A percentile compares a stretch with the other conserved stretches of the same genome.
These are phyloP conservation scores for Aspergillus piperis DNA, from an alignment of 2,329 filamentous ascomycete genomes.

Conservation along the genomic window DNA sequence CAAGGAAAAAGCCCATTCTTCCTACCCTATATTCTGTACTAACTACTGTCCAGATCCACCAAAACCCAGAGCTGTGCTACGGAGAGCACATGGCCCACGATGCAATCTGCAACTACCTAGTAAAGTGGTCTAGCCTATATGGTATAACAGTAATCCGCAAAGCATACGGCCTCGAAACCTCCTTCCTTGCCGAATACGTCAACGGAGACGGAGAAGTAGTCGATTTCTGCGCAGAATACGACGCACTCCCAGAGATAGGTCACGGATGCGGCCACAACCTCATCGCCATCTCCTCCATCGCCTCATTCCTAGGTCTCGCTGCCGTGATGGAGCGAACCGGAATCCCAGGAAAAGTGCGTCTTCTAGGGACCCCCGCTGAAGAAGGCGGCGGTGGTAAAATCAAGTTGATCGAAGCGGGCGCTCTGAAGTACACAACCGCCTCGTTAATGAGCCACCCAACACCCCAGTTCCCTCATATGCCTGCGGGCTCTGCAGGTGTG, in stretches of 20 bases:
- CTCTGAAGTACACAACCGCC: conserved; percentile 32
- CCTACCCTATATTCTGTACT: no score
- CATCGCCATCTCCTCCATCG: conserved; percentile 22
- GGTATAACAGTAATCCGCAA: neutral
- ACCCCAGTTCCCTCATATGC: neutral
- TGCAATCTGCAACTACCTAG: neutral
- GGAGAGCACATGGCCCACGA: conserved; percentile 4
- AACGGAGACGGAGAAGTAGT: conserved; percentile 13
- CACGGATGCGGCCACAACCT: conserved; percentile 31
- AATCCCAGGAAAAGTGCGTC: conserved; percentile 21
- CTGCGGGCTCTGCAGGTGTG: neutral
- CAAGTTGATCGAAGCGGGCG: conserved; percentile 41
- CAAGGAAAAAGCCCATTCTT: no score
- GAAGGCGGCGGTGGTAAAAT: conserved; percentile 32
- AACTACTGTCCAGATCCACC: conserved; percentile 17
- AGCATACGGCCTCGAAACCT: conserved; percentile 2
- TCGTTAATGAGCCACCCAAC: conserved; percentile 41
- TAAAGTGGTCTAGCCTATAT: no score
- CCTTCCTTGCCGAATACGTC: conserved; percentile 3
- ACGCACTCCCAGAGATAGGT: conserved; percentile 29
- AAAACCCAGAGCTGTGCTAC: conserved; percentile 1
- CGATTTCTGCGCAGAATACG: conserved; percentile 32
- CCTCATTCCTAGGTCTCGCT: conserved; percentile 17
- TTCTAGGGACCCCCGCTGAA: conserved; percentile 33
- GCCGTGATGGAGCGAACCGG: neutral